Evolutionary conservation across 2,329 filamentous ascomycete species (phyloP).

Genomic region (Apiospora aurea): DNA sequence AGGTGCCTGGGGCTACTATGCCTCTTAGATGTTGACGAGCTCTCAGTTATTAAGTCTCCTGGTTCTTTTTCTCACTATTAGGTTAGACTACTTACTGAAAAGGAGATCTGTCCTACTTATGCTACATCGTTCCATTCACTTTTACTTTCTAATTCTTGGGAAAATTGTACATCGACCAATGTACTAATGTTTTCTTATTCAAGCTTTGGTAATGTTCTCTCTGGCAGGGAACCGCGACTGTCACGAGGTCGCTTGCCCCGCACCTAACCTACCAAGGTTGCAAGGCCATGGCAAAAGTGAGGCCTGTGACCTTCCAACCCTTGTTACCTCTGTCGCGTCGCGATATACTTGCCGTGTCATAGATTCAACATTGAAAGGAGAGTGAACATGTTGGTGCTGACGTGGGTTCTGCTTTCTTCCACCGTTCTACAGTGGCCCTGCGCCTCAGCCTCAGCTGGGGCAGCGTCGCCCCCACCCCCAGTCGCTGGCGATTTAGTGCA

Average conservation of each 20-base stretch:
- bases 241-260: slow-evolving; percentile 6
- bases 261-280: not conserved
- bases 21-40: no score
- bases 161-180: no score
- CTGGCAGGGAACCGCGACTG: not conserved
- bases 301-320: not conserved
- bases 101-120: no score
- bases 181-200: no score
- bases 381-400: not conserved
- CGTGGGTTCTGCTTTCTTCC: not conserved
- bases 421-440: not conserved
- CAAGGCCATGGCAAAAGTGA: no score
- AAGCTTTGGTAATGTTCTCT: not conserved
- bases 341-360: slow-evolving; percentile 1
- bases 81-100: no score
- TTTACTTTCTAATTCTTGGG: not conserved
- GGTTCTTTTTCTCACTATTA: no score
- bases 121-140: not conserved
- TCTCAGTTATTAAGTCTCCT: no score
- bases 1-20: no score
- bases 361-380: no score
- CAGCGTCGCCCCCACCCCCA: not conserved
- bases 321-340: not conserved
- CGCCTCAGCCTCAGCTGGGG: not conserved
- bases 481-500: slow-evolving; percentile 2